phyloP scores from a whole-genome alignment of 23 red algal species.

The Gracilariopsis chorda region DNA sequence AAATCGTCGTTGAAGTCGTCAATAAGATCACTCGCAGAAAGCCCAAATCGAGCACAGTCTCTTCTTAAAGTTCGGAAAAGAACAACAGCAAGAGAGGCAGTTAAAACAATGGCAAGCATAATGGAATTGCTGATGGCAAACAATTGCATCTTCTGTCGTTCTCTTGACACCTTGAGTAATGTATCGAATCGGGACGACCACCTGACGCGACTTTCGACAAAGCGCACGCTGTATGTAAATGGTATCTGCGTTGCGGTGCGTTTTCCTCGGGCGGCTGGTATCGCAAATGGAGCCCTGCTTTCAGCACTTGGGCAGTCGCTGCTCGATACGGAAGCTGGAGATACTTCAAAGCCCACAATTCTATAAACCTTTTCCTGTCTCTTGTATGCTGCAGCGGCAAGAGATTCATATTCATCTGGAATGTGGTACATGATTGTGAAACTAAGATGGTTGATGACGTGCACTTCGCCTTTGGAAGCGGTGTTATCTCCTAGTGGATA shows the following conservation, averaged over 20 bases:
- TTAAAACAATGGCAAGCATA: conserved; percentile 68
- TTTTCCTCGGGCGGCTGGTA: not conserved
- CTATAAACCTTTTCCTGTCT: conserved; percentile 44
- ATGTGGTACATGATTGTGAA: conserved; percentile 89
- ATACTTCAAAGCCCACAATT: conserved; percentile 94
- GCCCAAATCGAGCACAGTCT: conserved; percentile 85
- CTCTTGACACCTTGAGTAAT: conserved; percentile 64
- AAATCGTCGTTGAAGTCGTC: conserved; percentile 75
- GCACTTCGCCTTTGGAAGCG: not conserved
- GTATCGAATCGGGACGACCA: conserved; percentile 93
- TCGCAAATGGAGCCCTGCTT: not conserved
- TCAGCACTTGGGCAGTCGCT: not conserved
- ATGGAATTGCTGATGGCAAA: conserved; percentile 93
- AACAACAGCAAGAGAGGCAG: conserved; percentile 80
- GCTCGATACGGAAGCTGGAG: conserved; percentile 43
- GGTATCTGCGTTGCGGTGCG: not conserved
- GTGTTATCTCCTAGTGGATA: conserved; percentile 61
- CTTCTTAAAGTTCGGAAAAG: conserved; percentile 83
- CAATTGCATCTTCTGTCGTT: conserved; percentile 73
- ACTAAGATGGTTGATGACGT: conserved; percentile 81
- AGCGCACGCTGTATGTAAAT: conserved; percentile 81
- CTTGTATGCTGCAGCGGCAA: not conserved
- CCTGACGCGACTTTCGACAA: conserved; percentile 61
- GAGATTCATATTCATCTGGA: conserved; percentile 49
- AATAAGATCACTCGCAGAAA: conserved; percentile 41